Conservation (phyloP, 345 rosid genomes). For the Carallia pectinifolia region DNA sequence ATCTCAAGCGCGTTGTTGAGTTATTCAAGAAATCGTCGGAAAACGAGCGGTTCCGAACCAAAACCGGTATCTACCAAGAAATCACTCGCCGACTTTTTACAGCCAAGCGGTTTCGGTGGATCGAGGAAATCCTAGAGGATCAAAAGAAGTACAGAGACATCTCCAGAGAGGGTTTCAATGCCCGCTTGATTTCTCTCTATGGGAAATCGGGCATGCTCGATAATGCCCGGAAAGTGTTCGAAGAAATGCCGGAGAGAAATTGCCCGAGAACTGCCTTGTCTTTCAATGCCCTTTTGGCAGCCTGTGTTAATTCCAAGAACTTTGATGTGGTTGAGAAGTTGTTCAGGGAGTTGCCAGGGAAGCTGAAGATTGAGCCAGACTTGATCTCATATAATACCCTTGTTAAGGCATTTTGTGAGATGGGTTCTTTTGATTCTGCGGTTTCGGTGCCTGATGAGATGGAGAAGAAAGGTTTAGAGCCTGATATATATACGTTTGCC, state of each 20-base stretch:
- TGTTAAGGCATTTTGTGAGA: conserved; percentile 60
- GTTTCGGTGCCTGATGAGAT: conserved; percentile 47
- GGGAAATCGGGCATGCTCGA: conserved; percentile 60
- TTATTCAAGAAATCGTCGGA: conserved; percentile 56
- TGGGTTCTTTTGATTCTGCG: conserved; percentile 50
- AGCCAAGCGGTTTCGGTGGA: conserved; percentile 40
- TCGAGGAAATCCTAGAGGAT: conserved; percentile 63
- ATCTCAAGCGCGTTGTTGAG: conserved; percentile 52
- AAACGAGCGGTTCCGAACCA: conserved; percentile 51
- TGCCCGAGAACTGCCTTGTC: conserved; percentile 57
- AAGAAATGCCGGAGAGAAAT: conserved; percentile 58
- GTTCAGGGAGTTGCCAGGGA: conserved; percentile 47
- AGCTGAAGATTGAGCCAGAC: conserved; percentile 51
- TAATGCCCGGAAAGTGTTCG: conserved; percentile 66
- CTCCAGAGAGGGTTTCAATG: conserved; percentile 59
- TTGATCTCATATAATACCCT: conserved; percentile 50
- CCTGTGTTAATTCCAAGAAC: conserved; percentile 50
- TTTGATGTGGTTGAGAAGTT: conserved; percentile 44
- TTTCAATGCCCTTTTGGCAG: conserved; percentile 60
- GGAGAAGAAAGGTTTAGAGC: conserved; percentile 53
- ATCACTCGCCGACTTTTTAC: conserved; percentile 64
- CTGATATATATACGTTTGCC: conserved; percentile 53
- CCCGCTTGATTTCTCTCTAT: conserved; percentile 48
- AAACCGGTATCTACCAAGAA: conserved; percentile 37
- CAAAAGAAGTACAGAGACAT: conserved; percentile 63